These are phyloP conservation scores for Candida mattraensis DNA, from an alignment of 805 yeast genomes.

Conservation along the genomic window DNA sequence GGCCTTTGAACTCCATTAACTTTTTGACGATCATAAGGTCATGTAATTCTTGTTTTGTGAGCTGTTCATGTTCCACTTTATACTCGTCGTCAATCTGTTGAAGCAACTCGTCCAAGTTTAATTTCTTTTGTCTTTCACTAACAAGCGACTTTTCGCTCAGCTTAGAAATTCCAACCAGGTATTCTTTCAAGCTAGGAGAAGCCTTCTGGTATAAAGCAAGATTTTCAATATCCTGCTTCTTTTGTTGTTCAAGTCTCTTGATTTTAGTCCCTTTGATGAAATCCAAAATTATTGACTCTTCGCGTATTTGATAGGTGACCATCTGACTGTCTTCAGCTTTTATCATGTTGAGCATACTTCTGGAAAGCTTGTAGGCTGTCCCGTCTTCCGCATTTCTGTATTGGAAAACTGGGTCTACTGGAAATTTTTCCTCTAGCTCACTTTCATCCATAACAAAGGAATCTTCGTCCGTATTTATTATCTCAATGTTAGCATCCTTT, in stretches of 20 bases:
- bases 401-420: constrained; percentile 38
- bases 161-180: constrained; percentile 32
- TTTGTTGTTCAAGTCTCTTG: constrained; percentile 34
- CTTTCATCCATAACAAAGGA: constrained; percentile 20
- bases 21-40: constrained; percentile 57
- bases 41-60: constrained; percentile 41
- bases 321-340: constrained; percentile 18
- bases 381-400: constrained; percentile 35
- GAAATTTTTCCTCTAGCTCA: constrained; percentile 27
- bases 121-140: constrained; percentile 29
- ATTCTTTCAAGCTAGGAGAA: constrained; percentile 28
- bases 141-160: constrained; percentile 35
- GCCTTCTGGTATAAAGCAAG: constrained; percentile 32
- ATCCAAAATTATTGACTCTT: constrained; percentile 65
- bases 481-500: constrained; percentile 54
- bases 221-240: constrained; percentile 34
- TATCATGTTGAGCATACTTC: constrained; percentile 24
- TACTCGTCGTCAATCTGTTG: constrained; percentile 34
- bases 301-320: constrained; percentile 65
- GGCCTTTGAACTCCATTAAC: constrained; percentile 69
- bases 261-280: constrained; percentile 56
- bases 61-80: constrained; percentile 16
- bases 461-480: constrained; percentile 44
- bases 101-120: constrained; percentile 51
- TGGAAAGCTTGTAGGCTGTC: constrained; percentile 27